Evolutionary conservation across 306 rosid species (phyloP).

Genomic region (Vachellia collinsii): DNA sequence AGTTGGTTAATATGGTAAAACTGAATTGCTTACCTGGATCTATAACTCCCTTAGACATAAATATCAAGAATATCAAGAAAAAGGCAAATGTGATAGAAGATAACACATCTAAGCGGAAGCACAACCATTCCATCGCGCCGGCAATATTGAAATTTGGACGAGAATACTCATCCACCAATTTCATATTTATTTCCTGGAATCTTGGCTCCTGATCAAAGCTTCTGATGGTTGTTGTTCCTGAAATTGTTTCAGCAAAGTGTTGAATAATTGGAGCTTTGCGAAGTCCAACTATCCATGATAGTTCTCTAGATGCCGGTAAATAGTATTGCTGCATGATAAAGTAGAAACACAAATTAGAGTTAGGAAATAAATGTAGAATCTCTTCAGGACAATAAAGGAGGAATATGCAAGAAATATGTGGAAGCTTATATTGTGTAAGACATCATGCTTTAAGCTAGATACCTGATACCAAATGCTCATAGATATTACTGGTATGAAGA

Average conservation of each 20-base stretch:
- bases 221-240: conserved; percentile 68
- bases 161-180: conserved; percentile 58
- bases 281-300: conserved; percentile 66
- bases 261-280: conserved; percentile 79
- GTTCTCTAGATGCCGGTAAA: conserved; percentile 59
- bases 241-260: conserved; percentile 76
- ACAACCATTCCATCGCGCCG: conserved; percentile 70
- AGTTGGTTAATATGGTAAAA: background rate
- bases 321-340: conserved; percentile 4
- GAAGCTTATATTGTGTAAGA: background rate
- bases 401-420: background rate
- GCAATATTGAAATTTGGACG: conserved; percentile 57
- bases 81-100: conserved; percentile 60
- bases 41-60: conserved; percentile 58
- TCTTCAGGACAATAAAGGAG: background rate
- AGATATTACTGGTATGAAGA: conserved; percentile 69
- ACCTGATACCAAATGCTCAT: conserved; percentile 78
- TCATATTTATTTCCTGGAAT: conserved; percentile 63
- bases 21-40: conserved; percentile 53
- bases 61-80: conserved; percentile 62
- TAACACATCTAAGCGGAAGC: conserved; percentile 66
- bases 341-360: background rate
- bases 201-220: conserved; percentile 66
- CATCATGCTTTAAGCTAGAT: background rate
- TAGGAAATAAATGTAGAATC: background rate